Base-by-base conservation (phyloP, 23 red algal species). In the Gracilaria gracilis region DNA sequence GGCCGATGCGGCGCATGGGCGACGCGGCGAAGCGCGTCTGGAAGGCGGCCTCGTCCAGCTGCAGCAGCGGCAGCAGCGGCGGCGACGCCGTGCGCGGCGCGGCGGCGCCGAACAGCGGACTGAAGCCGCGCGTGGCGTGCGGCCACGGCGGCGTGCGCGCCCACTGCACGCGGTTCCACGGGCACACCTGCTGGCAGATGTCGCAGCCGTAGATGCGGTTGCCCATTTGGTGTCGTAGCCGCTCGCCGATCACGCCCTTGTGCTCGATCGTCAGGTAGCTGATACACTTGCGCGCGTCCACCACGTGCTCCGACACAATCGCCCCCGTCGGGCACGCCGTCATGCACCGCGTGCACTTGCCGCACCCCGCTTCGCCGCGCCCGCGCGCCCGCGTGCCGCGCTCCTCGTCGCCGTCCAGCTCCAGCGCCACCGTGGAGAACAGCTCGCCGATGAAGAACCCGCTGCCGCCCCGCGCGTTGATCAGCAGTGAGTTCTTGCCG, bases 401-500 rank as follows among this genome's bases (percentile, higher is more conserved):
- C 20, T 90, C 86, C 35, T 69, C 75, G 49, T 90, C 86, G 33
- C 67, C 82, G 48, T 93, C 91, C 49, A 75, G 51, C 75, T 89
- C 84, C 42, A 98, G 83, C 53, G 90, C 86, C 37, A 98, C 86
- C 23, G 93, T 98, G 61, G 93, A 84, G 50, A 98, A 83, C 66
- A 98, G 69, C 83, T 95, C 96, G 49, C 96, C 96, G 20, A 98
- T 88, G 79, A 98, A 98, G 51, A 98, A 95, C 0, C 96, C 96
- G 48, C 86, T 93, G 19, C 96, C 96, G 2, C 80, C 80, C 28
- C 89, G 78, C 74, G 93, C 88, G 77, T 98, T 55, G 61, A 98
- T 98, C 35, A 98, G 71, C 93, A 98, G 58, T 23, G 92, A 90
- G 85, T 98, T 98, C 79, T 98, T 98, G 23, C 96, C 96, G 14